Evolutionary conservation across 768 basidiomycete species (phyloP).

Genomic region (Candolleomyces aberdarensis): DNA sequence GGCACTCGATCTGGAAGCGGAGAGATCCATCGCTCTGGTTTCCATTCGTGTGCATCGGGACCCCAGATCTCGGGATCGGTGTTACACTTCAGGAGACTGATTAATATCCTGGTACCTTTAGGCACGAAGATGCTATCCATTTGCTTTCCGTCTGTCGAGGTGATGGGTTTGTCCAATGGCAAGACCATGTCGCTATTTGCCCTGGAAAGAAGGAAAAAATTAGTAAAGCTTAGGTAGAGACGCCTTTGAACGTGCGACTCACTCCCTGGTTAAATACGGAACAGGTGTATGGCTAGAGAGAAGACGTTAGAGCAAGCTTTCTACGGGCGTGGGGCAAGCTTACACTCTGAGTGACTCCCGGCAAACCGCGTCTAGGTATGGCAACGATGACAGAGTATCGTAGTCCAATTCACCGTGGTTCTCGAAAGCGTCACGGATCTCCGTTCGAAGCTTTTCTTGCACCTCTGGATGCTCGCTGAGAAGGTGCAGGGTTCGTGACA

Average conservation of each 20-base stretch:
- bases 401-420: slow-evolving; percentile 26
- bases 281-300: slow-evolving; percentile 19
- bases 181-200: slow-evolving; percentile 34
- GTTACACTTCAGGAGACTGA: slow-evolving; percentile 39
- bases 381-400: slow-evolving; percentile 32
- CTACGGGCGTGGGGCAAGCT: not conserved
- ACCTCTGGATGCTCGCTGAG: slow-evolving; percentile 31
- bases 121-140: slow-evolving; percentile 36
- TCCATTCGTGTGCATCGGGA: slow-evolving; percentile 37
- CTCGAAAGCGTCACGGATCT: slow-evolving; percentile 27
- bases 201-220: slow-evolving; percentile 18
- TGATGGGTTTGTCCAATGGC: slow-evolving; percentile 38
- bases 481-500: slow-evolving; percentile 30
- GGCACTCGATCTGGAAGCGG: slow-evolving; percentile 28
- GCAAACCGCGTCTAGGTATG: slow-evolving; percentile 38
- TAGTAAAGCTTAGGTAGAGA: not conserved
- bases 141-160: slow-evolving; percentile 32
- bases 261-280: slow-evolving; percentile 5
- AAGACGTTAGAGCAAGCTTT: not conserved
- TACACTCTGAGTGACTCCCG: slow-evolving; percentile 37
- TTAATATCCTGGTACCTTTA: slow-evolving; percentile 32
- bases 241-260: too few relatives aligned
- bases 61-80: slow-evolving; percentile 40
- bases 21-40: slow-evolving; percentile 40
- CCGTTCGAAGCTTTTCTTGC: slow-evolving; percentile 35